phyloP scores from a whole-genome alignment of 371 early-diverging fungal genomes.

The Nematocida sp. region DNA sequence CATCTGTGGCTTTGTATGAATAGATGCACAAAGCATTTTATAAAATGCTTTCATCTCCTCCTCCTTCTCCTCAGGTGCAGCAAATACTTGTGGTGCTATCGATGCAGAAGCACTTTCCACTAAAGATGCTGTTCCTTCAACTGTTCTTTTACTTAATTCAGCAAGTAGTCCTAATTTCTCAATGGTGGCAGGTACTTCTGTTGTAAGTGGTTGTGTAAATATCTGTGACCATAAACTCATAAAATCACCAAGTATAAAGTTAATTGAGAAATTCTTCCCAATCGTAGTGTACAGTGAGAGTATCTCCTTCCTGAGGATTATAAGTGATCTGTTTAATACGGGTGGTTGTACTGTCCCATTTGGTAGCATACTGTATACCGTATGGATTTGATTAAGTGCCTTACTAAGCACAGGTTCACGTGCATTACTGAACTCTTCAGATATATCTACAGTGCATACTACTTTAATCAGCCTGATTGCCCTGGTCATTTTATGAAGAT shows the following conservation, averaged over 20 bases:
- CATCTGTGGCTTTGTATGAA: neutral
- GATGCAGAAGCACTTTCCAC: neutral
- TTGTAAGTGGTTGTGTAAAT: neutral
- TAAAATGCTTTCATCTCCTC: conserved; percentile 44
- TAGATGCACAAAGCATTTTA: conserved; percentile 18
- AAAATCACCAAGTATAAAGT: conserved; percentile 31
- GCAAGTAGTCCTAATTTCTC: conserved; percentile 15
- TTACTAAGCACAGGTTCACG: conserved; percentile 6
- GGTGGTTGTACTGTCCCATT: neutral
- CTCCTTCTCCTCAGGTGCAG: conserved; percentile 30
- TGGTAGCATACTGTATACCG: neutral
- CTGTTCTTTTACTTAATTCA: conserved; percentile 32
- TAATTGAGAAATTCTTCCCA: conserved; percentile 12
- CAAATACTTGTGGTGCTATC: conserved; percentile 14
- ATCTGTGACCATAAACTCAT: conserved; percentile 24
- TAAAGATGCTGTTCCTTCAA: conserved; percentile 18
- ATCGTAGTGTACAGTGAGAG: conserved; percentile 14
- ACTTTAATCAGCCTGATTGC: conserved; percentile 23
- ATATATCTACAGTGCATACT: conserved; percentile 18
- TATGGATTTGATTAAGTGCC: conserved; percentile 4
- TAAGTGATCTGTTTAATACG: conserved; percentile 1
- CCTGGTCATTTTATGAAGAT: neutral
- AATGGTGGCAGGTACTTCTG: neutral
- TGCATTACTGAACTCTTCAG: neutral
- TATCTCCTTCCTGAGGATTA: conserved; percentile 26